Evolutionary conservation across 1,284 basidiomycete genomes (phyloP).

Genomic region (Ustilago lituana): DNA sequence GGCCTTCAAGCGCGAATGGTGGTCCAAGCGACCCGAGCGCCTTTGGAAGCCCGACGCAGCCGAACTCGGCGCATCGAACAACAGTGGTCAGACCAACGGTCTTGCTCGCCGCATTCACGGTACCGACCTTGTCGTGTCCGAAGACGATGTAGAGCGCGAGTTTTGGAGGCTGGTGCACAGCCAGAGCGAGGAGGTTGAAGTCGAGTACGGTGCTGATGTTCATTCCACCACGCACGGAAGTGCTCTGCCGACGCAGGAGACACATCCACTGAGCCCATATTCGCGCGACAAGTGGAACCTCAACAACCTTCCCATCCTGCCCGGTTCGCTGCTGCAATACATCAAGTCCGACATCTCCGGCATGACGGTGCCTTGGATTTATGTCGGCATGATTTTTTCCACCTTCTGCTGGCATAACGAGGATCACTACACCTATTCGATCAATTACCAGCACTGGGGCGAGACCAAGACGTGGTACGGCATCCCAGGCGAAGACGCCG

Average conservation of each 20-base stretch:
- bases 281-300: slow-evolving; percentile 96
- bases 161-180: slow-evolving; percentile 97
- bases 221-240: slow-evolving; percentile 98
- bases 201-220: slow-evolving; percentile 98
- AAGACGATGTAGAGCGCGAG: slow-evolving; percentile 91
- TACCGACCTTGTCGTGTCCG: slow-evolving; percentile 74
- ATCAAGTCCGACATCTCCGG: slow-evolving; percentile 99
- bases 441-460: slow-evolving; percentile 87
- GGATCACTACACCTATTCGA: slow-evolving; percentile 92
- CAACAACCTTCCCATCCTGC: slow-evolving; percentile 92
- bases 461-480: slow-evolving; percentile 99
- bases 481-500: slow-evolving; percentile 90
- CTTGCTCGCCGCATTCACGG: slow-evolving; percentile 48
- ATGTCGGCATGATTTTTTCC: slow-evolving; percentile 98
- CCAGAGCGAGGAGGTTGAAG: slow-evolving; percentile 88
- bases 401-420: slow-evolving; percentile 99
- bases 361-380: slow-evolving; percentile 99
- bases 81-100: slow-evolving; percentile 33
- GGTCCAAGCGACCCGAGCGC: slow-evolving; percentile 43
- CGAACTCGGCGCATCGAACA: neutral
- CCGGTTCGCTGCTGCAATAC: slow-evolving; percentile 83
- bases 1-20: slow-evolving; percentile 83
- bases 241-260: slow-evolving; percentile 93
- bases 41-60: slow-evolving; percentile 33
- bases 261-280: slow-evolving; percentile 85